Base-by-base conservation (phyloP, 108 stramenopile genomes). In the Halocafeteria seosinensis region DNA sequence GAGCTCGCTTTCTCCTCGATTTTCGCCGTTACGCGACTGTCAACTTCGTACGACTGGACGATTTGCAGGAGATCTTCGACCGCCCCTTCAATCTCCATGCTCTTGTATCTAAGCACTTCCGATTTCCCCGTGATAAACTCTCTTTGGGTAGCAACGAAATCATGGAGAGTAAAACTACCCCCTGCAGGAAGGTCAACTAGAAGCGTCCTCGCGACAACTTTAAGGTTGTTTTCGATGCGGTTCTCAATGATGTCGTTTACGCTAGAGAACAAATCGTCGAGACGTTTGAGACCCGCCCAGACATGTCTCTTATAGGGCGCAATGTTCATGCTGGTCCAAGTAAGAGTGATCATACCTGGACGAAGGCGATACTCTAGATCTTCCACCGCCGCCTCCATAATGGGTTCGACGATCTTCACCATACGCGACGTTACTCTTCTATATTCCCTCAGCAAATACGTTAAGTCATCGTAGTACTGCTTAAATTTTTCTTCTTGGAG, bases 271-370 rank as follows among this genome's bases (percentile, higher is more conserved):
- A 82, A 52, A 27, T 78, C 79, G 47, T 78, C 77, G 11, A 82
- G 71, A 23, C 61, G 55, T 28, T 25, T 29, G 31, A 82, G 62
- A 0, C 57, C 75, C 5, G 57, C 35, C 13, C 60, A 68, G 11
- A 73, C 68, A 4, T 50, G 4, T 5, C 63, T 34, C 50, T 68
- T 72, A 36, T 76, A 82, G 1, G 62, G 26, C 1, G 70, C 74
- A 62, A 82, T 80, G 77, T 82, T 82, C 78, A 82, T 73, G n/a
- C 72, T 72, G 33, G 78, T 82, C 81, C 81, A 82, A 5, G 81
- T 82, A 1, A 82, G 71, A 25, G 75, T 64, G 35, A 80, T 59
- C 77, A 80, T 68, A 1, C 79, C 81, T 35, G 81, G 81, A 1
- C 81, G 67, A 6, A 82, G 64, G 25, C 65, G 38, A 24, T 62